Conservation (phyloP, 768 basidiomycete genomes). For the Mycena indigotica region DNA sequence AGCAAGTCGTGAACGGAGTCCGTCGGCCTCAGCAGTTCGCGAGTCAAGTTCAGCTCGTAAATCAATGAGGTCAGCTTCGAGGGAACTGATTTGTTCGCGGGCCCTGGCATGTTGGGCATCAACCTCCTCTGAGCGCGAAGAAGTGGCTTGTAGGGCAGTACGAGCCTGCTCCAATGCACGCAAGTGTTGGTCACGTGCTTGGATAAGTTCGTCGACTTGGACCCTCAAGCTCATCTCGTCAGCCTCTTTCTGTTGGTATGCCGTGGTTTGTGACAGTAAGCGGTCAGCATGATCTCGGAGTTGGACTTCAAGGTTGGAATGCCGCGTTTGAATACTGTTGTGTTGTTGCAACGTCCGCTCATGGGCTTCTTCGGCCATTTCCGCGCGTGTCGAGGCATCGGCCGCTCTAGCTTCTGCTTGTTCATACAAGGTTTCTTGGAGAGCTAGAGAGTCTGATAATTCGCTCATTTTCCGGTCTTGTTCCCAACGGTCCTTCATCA, state of each 20-base stretch:
- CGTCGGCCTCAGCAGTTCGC: constrained; percentile 71
- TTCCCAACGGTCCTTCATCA: constrained; percentile 62
- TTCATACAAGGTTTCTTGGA: constrained; percentile 76
- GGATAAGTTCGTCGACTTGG: constrained; percentile 71
- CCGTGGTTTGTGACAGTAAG: constrained; percentile 70
- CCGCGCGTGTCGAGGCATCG: constrained; percentile 77
- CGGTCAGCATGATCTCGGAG: constrained; percentile 78
- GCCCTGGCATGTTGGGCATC: constrained; percentile 73
- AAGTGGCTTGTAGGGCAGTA: constrained; percentile 72
- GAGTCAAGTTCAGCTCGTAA: constrained; percentile 81
- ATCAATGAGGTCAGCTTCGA: constrained; percentile 80
- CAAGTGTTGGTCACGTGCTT: constrained; percentile 81
- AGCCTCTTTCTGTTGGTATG: constrained; percentile 76
- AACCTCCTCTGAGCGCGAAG: constrained; percentile 76
- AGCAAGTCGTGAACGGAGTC: constrained; percentile 61
- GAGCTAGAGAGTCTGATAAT: constrained; percentile 68
- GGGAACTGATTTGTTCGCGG: constrained; percentile 63
- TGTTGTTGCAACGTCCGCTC: constrained; percentile 64
- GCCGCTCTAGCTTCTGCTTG: constrained; percentile 78
- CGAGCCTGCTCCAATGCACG: constrained; percentile 87
- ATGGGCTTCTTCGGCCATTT: constrained; percentile 70
- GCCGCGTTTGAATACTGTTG: constrained; percentile 67
- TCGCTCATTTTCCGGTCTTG: constrained; percentile 75
- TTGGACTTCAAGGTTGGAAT: constrained; percentile 59
- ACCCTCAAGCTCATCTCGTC: constrained; percentile 66